These are phyloP conservation scores for Hypoxylon sp. DNA, from an alignment of 2,329 filamentous ascomycete genomes.

Conservation along the genomic window DNA sequence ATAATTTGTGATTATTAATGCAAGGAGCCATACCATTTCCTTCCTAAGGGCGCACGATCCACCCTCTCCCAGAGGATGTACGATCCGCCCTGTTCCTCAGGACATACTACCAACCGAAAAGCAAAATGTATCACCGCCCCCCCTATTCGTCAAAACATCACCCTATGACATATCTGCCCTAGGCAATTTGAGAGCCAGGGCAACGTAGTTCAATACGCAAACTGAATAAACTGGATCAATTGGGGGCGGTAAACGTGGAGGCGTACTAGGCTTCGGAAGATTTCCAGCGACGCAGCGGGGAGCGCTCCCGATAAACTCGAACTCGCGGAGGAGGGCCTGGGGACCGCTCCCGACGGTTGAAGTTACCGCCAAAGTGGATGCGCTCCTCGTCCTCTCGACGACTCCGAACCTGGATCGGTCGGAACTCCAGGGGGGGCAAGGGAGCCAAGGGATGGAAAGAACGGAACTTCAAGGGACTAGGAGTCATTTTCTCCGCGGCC, in stretches of 20 bases:
- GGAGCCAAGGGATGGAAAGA: too few relatives aligned
- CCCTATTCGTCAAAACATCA: neutral
- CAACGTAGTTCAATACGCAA: neutral
- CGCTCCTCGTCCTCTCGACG: neutral
- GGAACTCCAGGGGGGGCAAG: too few relatives aligned
- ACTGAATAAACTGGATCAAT: neutral
- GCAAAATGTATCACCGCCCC: neutral
- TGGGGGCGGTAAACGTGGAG: neutral
- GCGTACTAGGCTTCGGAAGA: neutral
- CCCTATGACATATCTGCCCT: neutral
- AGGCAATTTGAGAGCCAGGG: neutral
- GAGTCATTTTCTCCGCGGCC: neutral
- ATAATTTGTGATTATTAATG: slow-evolving; percentile 3
- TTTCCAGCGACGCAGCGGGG: slow-evolving; percentile 1
- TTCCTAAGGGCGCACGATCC: too few relatives aligned
- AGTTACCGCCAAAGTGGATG: neutral
- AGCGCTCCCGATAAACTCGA: slow-evolving; percentile 4
- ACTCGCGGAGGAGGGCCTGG: neutral
- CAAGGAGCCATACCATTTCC: neutral
- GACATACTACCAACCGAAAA: neutral
- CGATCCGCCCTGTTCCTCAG: neutral
- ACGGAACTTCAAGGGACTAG: too few relatives aligned
- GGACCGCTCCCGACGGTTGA: slow-evolving; percentile 12
- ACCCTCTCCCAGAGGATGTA: too few relatives aligned
- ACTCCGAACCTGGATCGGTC: too few relatives aligned